Base-by-base conservation (phyloP, 2,329 filamentous ascomycete species). In the Colletotrichum paranaense region DNA sequence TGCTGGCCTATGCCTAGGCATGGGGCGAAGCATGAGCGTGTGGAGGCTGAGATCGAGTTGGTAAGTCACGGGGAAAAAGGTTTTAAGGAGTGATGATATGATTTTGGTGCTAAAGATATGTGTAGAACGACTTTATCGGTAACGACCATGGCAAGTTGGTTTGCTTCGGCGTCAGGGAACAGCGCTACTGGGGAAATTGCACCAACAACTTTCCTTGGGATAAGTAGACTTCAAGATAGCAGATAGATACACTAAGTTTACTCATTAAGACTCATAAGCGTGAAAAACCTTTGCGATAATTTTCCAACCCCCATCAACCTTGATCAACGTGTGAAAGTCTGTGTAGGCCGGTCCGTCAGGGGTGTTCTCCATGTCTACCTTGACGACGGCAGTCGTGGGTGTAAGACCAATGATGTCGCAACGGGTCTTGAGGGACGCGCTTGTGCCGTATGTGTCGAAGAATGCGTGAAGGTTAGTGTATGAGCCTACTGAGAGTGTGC, bases 271-370 rank as follows among this genome's bases (percentile, higher is more conserved):
- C 5, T 56, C 83, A 24, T 67, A 74, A 22, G 58, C 65, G 9
- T 74, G 72, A 14, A 73, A 75, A 2, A 72, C 66, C 68, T 74
- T 75, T 2, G 68, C 63, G 59, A 75, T 69, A 26, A 73, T 62
- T 26, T 66, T 63, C 72, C 74, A 75, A 24, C 67, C 57, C 8
- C 66, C 72, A 12, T 75, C 72, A 24, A 67, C 46, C 68, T 75
- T 75, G 24, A 76, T 66, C 71, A 76, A 38, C 4, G 75, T 74
- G 46, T 62, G 67, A 52, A 71, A 76, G n/a, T 76, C 75, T 5
- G 63, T 69, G 35, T 76, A 76, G 14, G 49, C 66, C 1, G 24
- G 28, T 1, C 67, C 75, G 0, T 56, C 58, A 0, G 75, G 67
- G 4, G 71, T 73, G 8, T 64, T 68, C 28, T 72, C 72, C 75